Base-by-base conservation (phyloP, 352 stramenopile species). In the Globisporangium cylindrosporum region DNA sequence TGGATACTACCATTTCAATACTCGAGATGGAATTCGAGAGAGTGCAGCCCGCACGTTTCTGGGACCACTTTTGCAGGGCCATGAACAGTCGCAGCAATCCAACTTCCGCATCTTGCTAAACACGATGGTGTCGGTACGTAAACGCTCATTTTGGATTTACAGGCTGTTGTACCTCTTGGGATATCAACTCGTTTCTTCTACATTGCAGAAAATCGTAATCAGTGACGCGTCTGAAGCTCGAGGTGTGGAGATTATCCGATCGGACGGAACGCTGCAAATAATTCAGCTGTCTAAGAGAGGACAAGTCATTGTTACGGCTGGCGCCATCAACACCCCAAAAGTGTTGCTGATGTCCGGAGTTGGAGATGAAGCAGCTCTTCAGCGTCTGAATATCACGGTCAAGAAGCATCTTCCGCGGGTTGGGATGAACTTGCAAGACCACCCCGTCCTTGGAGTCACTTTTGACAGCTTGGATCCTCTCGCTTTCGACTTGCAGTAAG, bases 1-100 rank as follows among this genome's bases (percentile, higher is more conserved):
- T 32, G 92, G 90, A 0, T 93, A 82, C 51, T 98, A 97, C 69
- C 75, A 95, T 64, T 97, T 98, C 22, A 95, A 95, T 69, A 93
- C 92, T 51, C 75, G 80, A 5, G 62, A 94, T 49, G 91, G 91
- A 34, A 71, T 96, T 24, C 85, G 91, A 3, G 84, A 95, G 60
- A 96, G 89, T 57, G 90, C 89, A 7, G 88, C 86, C 24, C 73
- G 89, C 53, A 76, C 82, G 5, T 86, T 96, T 36, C 71, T 97
- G 8, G 84, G 80, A 7, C 82, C 84, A 5, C 76, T 92, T 18
- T 20, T 90, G 22, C 66, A 80, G 48, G 67, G 46, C 22, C 65
- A 77, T 2, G 77, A 49, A 0, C 9, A 67, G 41, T 82, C 78
- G 2, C 76, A 68, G 14, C 73, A 73, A 3, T 61, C 66, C 12